A percentile compares a stretch with the other conserved stretches of the same genome.
Conservation (phyloP, 179 eudicot genomes). For the Corrigiola litoralis region DNA sequence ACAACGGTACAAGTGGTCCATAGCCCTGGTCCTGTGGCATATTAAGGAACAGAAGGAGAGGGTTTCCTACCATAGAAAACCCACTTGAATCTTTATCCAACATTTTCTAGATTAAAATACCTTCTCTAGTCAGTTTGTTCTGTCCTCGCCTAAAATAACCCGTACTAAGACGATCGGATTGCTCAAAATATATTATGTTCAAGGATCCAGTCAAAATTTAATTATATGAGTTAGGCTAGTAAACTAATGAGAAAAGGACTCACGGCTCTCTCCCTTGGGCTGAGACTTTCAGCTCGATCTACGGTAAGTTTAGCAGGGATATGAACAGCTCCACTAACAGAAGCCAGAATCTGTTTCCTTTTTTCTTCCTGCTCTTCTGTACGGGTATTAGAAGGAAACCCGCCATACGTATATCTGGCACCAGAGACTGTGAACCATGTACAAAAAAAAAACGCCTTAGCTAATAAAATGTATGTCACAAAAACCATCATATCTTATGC, state of each 20-base stretch:
- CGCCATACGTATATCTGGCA: conserved; percentile 64
- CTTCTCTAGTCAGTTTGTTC: too few species aligned
- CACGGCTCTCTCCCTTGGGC: conserved; percentile 97
- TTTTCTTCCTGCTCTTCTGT: conserved; percentile 92
- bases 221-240: neutral
- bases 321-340: conserved; percentile 78
- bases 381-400: conserved; percentile 79
- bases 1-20: too few species aligned
- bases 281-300: conserved; percentile 67
- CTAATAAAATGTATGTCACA: neutral
- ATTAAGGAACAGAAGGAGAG: too few species aligned
- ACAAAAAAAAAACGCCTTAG: conserved; percentile 1
- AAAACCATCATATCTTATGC: neutral
- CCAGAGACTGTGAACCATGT: conserved; percentile 41
- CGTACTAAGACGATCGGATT: neutral
- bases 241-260: conserved; percentile 29
- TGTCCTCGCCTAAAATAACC: neutral
- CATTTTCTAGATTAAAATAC: too few species aligned
- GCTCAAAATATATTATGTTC: neutral
- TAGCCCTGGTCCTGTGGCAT: neutral
- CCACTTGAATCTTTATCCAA: too few species aligned
- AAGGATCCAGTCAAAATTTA: neutral
- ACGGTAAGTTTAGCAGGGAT: conserved; percentile 35
- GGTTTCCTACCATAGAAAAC: too few species aligned
- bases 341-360: conserved; percentile 78